These are phyloP conservation scores for Pichia pseudocactophila DNA, from an alignment of 805 yeast species.

Conservation along the genomic window DNA sequence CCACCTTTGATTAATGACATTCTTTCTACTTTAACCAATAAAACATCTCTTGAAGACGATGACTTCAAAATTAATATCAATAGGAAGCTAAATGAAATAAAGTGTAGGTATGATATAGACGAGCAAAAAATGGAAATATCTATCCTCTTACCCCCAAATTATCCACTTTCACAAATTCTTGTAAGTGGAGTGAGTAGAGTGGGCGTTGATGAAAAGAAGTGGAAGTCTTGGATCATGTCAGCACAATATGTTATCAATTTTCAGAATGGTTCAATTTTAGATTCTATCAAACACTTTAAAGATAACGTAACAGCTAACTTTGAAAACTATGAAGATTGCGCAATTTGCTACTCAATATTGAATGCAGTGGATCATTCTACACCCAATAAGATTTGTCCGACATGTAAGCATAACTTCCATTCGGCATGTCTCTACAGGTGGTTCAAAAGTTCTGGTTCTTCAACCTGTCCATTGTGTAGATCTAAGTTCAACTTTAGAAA, in stretches of 20 bases:
- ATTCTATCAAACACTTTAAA: slow-evolving; percentile 58
- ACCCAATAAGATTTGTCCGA: slow-evolving; percentile 80
- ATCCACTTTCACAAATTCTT: slow-evolving; percentile 67
- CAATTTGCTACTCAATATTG: slow-evolving; percentile 87
- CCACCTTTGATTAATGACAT: slow-evolving; percentile 54
- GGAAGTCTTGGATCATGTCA: slow-evolving; percentile 93
- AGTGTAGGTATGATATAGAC: slow-evolving; percentile 67
- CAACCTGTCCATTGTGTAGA: slow-evolving; percentile 93
- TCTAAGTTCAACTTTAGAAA: slow-evolving; percentile 27
- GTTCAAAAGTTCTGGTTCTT: slow-evolving; percentile 90
- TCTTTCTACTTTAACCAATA: slow-evolving; percentile 29
- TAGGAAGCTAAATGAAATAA: slow-evolving; percentile 55
- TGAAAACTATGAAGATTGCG: slow-evolving; percentile 93
- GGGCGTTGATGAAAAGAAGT: slow-evolving; percentile 85
- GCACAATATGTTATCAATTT: slow-evolving; percentile 75
- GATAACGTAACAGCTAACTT: slow-evolving; percentile 77
- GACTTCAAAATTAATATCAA: slow-evolving; percentile 55
- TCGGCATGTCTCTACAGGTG: slow-evolving; percentile 93
- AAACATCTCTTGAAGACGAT: slow-evolving; percentile 27
- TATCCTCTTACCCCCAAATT: slow-evolving; percentile 61
- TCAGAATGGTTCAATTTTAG: slow-evolving; percentile 63
- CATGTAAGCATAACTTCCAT: slow-evolving; percentile 91
- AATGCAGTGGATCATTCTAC: slow-evolving; percentile 81
- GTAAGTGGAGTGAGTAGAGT: slow-evolving; percentile 73
- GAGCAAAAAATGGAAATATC: slow-evolving; percentile 80